A percentile compares a stretch with the other conserved stretches of the same genome.
phyloP scores from a whole-genome alignment of 1,139 yeast species.

The Hemisphaericaspora xylanilytica region DNA sequence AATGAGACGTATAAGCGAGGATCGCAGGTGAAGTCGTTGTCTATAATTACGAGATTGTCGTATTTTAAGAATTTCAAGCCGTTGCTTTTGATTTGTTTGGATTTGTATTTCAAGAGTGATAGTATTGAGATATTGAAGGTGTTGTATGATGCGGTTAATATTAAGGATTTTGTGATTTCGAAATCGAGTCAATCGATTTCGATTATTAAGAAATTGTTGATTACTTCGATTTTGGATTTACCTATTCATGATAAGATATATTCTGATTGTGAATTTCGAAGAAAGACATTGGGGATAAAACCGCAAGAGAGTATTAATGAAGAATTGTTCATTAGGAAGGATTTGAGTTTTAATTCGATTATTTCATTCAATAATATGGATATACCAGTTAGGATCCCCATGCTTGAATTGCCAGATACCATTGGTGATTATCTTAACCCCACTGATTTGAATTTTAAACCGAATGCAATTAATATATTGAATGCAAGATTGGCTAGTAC shows the following conservation, averaged over 20 bases:
- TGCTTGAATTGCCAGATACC: conserved; percentile 41
- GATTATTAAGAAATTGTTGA: conserved; percentile 36
- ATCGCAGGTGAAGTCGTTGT: conserved; percentile 53
- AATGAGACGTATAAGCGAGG: conserved; percentile 51
- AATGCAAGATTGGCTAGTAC: conserved; percentile 32
- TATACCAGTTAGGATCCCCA: conserved; percentile 44
- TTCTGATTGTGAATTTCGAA: conserved; percentile 39
- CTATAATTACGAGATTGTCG: conserved; percentile 49
- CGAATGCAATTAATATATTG: conserved; percentile 39
- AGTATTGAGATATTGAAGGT: conserved; percentile 24
- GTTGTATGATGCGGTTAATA: conserved; percentile 34
- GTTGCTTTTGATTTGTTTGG: conserved; percentile 52
- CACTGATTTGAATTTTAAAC: conserved; percentile 43
- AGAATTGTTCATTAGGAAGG: conserved; percentile 43
- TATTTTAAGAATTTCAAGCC: conserved; percentile 62
- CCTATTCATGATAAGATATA: conserved; percentile 47
- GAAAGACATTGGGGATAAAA: conserved; percentile 33
- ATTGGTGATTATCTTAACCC: conserved; percentile 49
- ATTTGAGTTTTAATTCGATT: conserved; percentile 43
- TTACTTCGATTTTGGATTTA: conserved; percentile 46
- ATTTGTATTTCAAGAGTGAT: conserved; percentile 37
- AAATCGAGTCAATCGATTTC: conserved; percentile 23
- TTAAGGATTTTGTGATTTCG: conserved; percentile 30
- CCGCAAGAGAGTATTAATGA: conserved; percentile 21
- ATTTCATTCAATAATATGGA: conserved; percentile 39